These are phyloP conservation scores for Carnegiea gigantea DNA, from an alignment of 179 eudicot genomes.

Conservation along the genomic window DNA sequence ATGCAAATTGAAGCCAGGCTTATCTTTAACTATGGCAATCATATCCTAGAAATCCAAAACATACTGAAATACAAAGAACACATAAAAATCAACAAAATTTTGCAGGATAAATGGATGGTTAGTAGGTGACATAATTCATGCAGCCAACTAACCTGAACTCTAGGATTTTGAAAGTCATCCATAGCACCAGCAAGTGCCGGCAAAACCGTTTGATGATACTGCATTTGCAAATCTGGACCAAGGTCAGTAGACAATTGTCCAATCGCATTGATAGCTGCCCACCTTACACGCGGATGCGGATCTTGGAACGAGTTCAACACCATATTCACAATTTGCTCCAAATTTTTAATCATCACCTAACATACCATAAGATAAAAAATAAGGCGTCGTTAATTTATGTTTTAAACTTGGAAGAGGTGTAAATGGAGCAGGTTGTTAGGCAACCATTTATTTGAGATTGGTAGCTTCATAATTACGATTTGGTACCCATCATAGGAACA, in stretches of 20 bases:
- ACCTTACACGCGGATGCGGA: slow-evolving; percentile 92
- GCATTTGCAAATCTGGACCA: slow-evolving; percentile 88
- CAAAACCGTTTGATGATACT: slow-evolving; percentile 74
- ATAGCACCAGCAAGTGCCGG: slow-evolving; percentile 88
- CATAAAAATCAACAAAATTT: not conserved
- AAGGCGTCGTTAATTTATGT: not conserved
- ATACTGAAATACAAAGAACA: not conserved
- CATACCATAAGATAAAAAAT: slow-evolving; percentile 1
- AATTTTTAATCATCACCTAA: slow-evolving; percentile 84
- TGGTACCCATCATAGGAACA: too few species aligned
- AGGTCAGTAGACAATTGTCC: slow-evolving; percentile 93
- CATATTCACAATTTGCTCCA: slow-evolving; percentile 88
- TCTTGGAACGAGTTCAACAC: slow-evolving; percentile 82
- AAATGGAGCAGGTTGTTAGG: not conserved
- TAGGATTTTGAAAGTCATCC: slow-evolving; percentile 94
- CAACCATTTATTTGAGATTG: too few species aligned
- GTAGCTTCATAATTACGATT: too few species aligned
- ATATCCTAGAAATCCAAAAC: not conserved
- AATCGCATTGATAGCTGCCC: slow-evolving; percentile 98
- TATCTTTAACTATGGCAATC: not conserved
- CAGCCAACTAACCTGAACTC: slow-evolving; percentile 73
- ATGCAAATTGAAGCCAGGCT: not conserved
- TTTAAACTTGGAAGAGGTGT: not conserved
- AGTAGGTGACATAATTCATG: not conserved
- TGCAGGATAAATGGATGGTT: not conserved